These are phyloP conservation scores for Centaurea solstitialis DNA, from an alignment of 129 eudicot species.

Conservation along the genomic window DNA sequence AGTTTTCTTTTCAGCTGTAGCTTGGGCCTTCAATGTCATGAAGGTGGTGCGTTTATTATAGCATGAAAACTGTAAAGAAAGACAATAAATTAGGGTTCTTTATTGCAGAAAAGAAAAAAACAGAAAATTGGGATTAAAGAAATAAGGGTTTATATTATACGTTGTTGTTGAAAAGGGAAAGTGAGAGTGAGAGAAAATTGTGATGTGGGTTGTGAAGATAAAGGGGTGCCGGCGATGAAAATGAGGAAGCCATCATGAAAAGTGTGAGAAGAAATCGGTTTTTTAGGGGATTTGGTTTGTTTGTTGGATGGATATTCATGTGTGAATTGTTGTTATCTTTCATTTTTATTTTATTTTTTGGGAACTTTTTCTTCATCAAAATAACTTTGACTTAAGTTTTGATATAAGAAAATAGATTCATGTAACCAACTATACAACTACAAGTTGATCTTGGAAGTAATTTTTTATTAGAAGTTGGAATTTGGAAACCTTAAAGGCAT, in stretches of 20 bases:
- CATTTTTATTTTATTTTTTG: not conserved
- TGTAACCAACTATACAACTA: no score
- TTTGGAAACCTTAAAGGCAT: no score
- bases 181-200: slow-evolving; percentile 17
- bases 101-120: not conserved
- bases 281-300: slow-evolving; percentile 18
- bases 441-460: no score
- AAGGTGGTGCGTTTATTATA: slow-evolving; percentile 12
- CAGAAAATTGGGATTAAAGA: slow-evolving; percentile 5
- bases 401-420: no score
- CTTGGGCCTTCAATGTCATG: slow-evolving; percentile 38
- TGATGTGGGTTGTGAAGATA: no score
- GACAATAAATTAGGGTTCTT: slow-evolving; percentile 8
- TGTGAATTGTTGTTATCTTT: not conserved
- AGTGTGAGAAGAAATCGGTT: not conserved
- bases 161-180: not conserved
- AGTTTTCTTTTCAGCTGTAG: slow-evolving; percentile 41
- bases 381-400: not conserved
- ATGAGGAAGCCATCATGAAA: slow-evolving; percentile 11
- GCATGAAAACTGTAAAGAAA: slow-evolving; percentile 32
- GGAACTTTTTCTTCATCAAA: not conserved
- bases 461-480: no score
- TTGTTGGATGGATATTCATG: not conserved
- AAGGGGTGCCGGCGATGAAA: slow-evolving; percentile 27
- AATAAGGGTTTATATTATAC: not conserved